phyloP scores from a whole-genome alignment of 108 stramenopile species.

The Skeletonema menzelii region DNA sequence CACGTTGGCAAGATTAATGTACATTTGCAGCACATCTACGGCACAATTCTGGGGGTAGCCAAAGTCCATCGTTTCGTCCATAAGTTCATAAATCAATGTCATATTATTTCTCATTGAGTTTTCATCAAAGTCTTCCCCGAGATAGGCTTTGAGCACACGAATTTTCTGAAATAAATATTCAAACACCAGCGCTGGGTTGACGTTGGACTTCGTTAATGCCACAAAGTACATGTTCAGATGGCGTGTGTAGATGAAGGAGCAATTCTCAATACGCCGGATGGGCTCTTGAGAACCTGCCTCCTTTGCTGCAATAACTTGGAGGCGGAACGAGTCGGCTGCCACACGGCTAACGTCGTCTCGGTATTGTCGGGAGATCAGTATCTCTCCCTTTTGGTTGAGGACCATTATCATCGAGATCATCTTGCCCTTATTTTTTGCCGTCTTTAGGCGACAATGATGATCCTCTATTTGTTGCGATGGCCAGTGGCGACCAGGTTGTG shows the following conservation, averaged over 20 bases:
- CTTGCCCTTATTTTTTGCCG: constrained; percentile 11
- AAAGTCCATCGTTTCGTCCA: constrained; percentile 99
- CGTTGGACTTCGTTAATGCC: constrained; percentile 95
- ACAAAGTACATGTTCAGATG: constrained; percentile 98
- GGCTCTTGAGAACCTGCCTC: constrained; percentile 95
- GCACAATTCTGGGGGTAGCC: constrained; percentile 99
- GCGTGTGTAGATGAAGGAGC: constrained; percentile 96
- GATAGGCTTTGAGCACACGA: constrained; percentile 94
- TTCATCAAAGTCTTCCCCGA: constrained; percentile 97
- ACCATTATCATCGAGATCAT: constrained; percentile 95
- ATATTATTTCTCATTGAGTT: constrained; percentile 96
- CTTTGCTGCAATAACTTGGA: constrained; percentile 95
- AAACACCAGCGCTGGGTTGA: constrained; percentile 96
- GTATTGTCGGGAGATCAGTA: constrained; percentile 93
- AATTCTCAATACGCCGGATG: constrained; percentile 92
- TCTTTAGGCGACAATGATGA: background rate
- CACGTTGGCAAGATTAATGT: constrained; percentile 96
- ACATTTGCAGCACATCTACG: constrained; percentile 95
- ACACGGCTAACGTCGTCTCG: constrained; percentile 88
- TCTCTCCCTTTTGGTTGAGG: constrained; percentile 91
- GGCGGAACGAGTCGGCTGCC: constrained; percentile 86
- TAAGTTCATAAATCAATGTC: constrained; percentile 98
- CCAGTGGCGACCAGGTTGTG: background rate
- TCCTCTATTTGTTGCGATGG: background rate
- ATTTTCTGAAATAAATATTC: constrained; percentile 96